Conservation (phyloP, 805 yeast species). For the Metschnikowia rubicola region DNA sequence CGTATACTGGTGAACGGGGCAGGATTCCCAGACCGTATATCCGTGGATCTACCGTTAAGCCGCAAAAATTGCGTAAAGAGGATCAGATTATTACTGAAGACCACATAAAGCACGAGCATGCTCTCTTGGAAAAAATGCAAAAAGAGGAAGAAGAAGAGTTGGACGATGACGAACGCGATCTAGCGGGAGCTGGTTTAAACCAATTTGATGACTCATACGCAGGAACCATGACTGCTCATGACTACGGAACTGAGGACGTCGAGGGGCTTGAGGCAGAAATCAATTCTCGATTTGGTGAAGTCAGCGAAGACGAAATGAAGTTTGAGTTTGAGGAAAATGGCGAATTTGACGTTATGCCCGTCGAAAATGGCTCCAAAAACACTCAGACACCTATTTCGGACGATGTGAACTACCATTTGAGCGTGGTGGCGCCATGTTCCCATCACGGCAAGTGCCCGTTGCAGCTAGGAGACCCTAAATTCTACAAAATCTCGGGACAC, state of each 20-base stretch:
- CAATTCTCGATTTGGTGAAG: constrained; percentile 40
- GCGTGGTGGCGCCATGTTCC: constrained; percentile 83
- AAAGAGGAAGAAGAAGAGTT: constrained; percentile 17
- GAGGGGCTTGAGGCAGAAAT: constrained; percentile 24
- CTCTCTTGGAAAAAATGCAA: constrained; percentile 27
- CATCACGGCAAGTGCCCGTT: constrained; percentile 87
- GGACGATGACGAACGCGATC: too few relatives aligned
- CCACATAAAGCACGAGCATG: constrained; percentile 31
- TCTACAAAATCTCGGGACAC: constrained; percentile 55
- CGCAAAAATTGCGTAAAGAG: constrained; percentile 33
- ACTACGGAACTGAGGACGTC: too few relatives aligned
- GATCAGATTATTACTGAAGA: constrained; percentile 37
- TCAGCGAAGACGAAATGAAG: constrained; percentile 41
- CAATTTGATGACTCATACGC: too few relatives aligned
- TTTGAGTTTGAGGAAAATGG: constrained; percentile 44
- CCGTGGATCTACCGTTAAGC: constrained; percentile 45
- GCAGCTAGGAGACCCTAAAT: constrained; percentile 71
- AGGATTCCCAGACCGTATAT: constrained; percentile 70
- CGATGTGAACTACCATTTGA: constrained; percentile 49
- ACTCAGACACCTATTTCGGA: constrained; percentile 10
- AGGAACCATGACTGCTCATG: too few relatives aligned
- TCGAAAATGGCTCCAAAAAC: constrained; percentile 4
- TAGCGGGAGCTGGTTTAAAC: too few relatives aligned
- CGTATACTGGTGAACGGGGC: constrained; percentile 49
- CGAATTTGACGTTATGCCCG: constrained; percentile 27